Base-by-base conservation (phyloP, 1,139 yeast genomes). In the Hemisphaericaspora xylofermentans region DNA sequence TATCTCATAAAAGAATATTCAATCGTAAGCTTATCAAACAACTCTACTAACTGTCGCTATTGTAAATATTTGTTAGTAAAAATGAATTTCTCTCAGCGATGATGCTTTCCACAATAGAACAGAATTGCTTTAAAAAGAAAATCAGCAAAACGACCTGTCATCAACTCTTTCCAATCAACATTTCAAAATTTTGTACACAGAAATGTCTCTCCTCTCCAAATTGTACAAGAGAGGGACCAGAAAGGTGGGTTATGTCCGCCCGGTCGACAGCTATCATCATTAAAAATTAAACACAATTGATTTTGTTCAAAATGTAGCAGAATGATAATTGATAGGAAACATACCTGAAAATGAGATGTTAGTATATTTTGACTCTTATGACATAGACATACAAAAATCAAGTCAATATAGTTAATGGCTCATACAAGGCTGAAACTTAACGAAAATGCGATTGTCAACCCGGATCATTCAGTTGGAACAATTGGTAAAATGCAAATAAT, bases 401-500 rank as follows among this genome's bases (percentile, higher is more conserved):
- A 21, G 24, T 24, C 12, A n/a, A n/a, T 13, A 12, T 13, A 9
- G 25, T 13, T 13, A 8, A 36, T 27, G 61, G 83, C 87, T 82
- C 88, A 82, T 81, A 81, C 87, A 81, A 81, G 87, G 87, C 87
- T 82, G 87, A 82, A 82, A 82, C 88, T 82, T 82, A 82, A 81
- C 86, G 86, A 81, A 59, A 63, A 67, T 76, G 84, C 83, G 61
- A 66, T 78, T 81, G 87, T 82, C 87, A 75, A 80, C 87, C 79
- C 71, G 71, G 74, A 62, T 53, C 57, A 77, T 80, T 82, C 88
- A 78, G 88, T 81, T 74, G 88, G 87, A 82, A 82, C 88, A 82
- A 82, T 81, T 82, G 87, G 87, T 78, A 65, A 60, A 68, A 66
- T 59, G 83, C 84, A 79, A 79, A 76, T 81, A 81, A 81, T 81